A percentile compares a stretch with the other conserved stretches of the same genome.
Evolutionary conservation across 2,329 filamentous ascomycete species (phyloP).

Genomic region (Trichoderma aggressivum): DNA sequence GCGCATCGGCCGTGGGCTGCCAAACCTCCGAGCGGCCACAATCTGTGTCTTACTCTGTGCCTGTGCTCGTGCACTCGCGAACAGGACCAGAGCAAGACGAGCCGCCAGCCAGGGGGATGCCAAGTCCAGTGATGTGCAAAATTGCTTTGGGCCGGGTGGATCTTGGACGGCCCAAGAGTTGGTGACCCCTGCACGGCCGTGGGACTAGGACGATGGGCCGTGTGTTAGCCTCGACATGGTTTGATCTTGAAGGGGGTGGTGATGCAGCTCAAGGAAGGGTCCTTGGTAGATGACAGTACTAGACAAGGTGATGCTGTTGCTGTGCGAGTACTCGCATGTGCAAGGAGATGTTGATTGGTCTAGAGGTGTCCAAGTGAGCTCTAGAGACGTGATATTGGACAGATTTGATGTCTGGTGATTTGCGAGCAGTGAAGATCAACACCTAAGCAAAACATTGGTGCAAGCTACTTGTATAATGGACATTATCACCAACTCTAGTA

Average conservation of each 20-base stretch:
- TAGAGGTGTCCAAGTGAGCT: no score
- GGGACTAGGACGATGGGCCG: background rate
- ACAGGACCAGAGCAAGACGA: background rate
- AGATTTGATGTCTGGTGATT: no score
- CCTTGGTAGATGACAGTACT: background rate
- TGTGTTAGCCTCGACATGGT: background rate
- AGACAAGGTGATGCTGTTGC: no score
- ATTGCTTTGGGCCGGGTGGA: background rate
- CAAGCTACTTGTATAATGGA: no score
- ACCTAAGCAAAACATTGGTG: no score
- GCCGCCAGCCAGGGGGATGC: background rate
- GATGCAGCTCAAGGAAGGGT: background rate
- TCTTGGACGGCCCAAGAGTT: constrained; percentile 6
- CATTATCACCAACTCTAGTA: background rate
- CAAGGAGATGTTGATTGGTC: no score
- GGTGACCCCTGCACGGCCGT: constrained; percentile 5
- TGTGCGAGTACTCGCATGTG: no score
- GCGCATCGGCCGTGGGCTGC: background rate
- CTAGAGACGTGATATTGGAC: no score
- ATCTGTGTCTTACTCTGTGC: background rate
- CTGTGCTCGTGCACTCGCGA: no score
- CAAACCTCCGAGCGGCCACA: background rate
- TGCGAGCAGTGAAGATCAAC: no score
- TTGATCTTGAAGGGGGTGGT: background rate
- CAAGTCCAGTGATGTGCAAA: background rate